A percentile compares a stretch with the other conserved stretches of the same genome.
Evolutionary conservation across 2,329 filamentous ascomycete species (phyloP).

Genomic region (Paecilomyces dactylethromorphus): DNA sequence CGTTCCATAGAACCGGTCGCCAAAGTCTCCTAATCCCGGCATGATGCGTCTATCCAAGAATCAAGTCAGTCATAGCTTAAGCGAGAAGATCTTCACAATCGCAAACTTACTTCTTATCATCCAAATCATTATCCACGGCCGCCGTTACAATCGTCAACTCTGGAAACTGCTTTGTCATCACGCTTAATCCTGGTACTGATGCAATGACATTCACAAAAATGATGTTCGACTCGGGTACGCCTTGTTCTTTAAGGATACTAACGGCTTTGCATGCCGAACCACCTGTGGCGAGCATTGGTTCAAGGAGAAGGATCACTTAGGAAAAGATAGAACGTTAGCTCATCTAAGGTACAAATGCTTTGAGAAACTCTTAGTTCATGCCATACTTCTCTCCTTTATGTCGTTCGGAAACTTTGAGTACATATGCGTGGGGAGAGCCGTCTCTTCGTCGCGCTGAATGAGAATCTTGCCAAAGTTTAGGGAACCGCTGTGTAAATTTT

Average conservation of each 20-base stretch:
- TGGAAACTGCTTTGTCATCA: conserved; percentile 14
- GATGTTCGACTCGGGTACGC: conserved; percentile 17
- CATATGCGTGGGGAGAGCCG: conserved; percentile 18
- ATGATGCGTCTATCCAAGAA: conserved; percentile 22
- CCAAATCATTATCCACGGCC: conserved; percentile 11
- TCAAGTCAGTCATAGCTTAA: not conserved
- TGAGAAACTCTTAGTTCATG: not conserved
- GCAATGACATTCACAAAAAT: conserved; percentile 23
- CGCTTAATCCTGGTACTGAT: conserved; percentile 15
- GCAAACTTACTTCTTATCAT: conserved; percentile 9
- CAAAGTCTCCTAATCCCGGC: conserved; percentile 32
- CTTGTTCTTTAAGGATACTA: conserved; percentile 6
- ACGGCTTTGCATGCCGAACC: conserved; percentile 12
- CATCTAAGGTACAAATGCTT: not conserved
- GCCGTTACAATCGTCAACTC: conserved; percentile 15
- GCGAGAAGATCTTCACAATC: not conserved
- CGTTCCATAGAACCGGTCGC: conserved; percentile 25
- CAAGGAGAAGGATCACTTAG: conserved; percentile 11
- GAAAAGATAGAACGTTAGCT: conserved; percentile 1
- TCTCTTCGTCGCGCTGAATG: conserved; percentile 27
- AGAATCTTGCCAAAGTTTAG: conserved; percentile 26
- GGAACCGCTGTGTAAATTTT: conserved; percentile 11
- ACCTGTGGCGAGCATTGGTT: conserved; percentile 14
- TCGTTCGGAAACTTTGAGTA: conserved; percentile 23
- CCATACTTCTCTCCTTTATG: conserved; percentile 14